phyloP scores from a whole-genome alignment of 2,329 filamentous ascomycete genomes.

The Paecilomyces niveus region DNA sequence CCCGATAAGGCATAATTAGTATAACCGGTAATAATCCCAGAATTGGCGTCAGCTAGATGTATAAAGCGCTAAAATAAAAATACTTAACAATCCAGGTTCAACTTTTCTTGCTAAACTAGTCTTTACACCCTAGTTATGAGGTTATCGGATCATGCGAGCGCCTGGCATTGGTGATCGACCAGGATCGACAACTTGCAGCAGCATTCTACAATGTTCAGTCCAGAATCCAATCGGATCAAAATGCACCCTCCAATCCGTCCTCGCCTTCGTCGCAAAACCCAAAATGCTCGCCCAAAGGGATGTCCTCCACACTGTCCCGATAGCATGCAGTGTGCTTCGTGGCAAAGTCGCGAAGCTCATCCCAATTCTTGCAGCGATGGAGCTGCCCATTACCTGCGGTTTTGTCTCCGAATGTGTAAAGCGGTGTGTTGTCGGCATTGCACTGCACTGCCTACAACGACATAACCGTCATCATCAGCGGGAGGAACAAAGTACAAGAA shows the following conservation, averaged over 20 bases:
- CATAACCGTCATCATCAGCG: not conserved
- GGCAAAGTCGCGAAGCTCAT: constrained; percentile 10
- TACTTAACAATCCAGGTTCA: no score
- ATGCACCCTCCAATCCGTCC: constrained; percentile 6
- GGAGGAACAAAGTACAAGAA: not conserved
- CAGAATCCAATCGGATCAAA: not conserved
- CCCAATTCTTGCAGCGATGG: constrained; percentile 9
- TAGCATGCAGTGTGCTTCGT: constrained; percentile 20
- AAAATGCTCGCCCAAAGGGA: constrained; percentile 10
- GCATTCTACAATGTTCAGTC: no score
- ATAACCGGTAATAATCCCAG: no score
- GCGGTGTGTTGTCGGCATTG: constrained; percentile 8
- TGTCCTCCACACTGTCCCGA: constrained; percentile 8
- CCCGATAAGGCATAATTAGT: no score
- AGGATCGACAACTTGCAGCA: no score
- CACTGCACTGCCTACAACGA: constrained; percentile 6
- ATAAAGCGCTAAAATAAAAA: no score
- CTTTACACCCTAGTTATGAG: no score
- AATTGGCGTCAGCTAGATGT: no score
- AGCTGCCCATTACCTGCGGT: constrained; percentile 10
- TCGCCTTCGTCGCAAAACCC: constrained; percentile 15
- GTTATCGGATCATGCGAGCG: no score
- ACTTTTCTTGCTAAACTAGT: no score
- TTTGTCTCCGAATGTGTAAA: constrained; percentile 6
- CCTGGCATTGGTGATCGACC: no score